A percentile compares a stretch with the other conserved stretches of the same genome.
Evolutionary conservation across 176 grass and related monocot genomes (phyloP).

Genomic region (Phragmites australis): DNA sequence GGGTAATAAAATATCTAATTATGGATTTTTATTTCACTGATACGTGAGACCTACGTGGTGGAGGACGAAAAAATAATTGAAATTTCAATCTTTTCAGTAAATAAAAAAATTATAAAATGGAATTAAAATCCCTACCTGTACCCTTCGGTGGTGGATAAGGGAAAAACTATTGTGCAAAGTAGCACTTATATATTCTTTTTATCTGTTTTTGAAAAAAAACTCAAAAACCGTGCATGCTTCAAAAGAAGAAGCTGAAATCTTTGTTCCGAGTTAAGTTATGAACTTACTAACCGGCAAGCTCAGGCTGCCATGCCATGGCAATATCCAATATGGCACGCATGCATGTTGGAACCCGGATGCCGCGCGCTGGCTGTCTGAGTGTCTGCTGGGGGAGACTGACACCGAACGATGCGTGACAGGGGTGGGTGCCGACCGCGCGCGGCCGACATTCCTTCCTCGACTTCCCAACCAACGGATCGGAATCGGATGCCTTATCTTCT

Average conservation of each 20-base stretch:
- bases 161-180: too few species aligned
- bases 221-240: not conserved
- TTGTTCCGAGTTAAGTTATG: not conserved
- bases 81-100: too few species aligned
- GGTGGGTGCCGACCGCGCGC: slow-evolving; percentile 11
- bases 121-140: too few species aligned
- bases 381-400: not conserved
- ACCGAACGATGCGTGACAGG: not conserved
- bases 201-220: too few species aligned
- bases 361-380: not conserved
- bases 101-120: too few species aligned
- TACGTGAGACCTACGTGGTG: too few species aligned
- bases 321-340: not conserved
- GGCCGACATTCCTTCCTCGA: slow-evolving; percentile 55
- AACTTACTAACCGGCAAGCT: not conserved
- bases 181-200: too few species aligned
- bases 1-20: too few species aligned
- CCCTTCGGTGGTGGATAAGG: too few species aligned
- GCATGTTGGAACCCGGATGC: not conserved
- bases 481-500: slow-evolving; percentile 58
- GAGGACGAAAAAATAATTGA: too few species aligned
- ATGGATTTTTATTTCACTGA: too few species aligned
- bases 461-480: slow-evolving; percentile 45
- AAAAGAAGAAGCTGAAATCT: not conserved
- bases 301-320: not conserved